Evolutionary conservation across 139 green algal species (phyloP), one percentile per base, ranked within the genome.

Genomic region (Tetradesmus lagerheimii): DNA sequence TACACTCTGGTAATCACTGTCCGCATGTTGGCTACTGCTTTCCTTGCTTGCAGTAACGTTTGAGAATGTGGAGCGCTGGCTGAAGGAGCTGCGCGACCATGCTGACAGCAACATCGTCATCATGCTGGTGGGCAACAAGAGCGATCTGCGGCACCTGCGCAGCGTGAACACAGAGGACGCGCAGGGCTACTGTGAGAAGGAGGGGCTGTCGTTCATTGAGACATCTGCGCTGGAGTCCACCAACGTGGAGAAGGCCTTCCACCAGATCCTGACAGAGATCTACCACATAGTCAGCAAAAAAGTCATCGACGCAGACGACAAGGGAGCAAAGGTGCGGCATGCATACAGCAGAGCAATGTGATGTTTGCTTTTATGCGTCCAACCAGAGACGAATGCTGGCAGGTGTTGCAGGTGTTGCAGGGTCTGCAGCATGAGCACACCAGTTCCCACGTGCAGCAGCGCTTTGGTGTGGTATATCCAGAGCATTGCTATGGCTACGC

Each of bases 91-190:
- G 66, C 93, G 98, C 9, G 98, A 99, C 91, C 98, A 99, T 93
- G 98, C 98, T 23, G 98, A 99, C 93, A 91, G 92, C 89, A 99
- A 99, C 94, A 99, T 99, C 5, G 98, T 99, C 25, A 99, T 99
- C 90, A 99, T 99, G 97, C 95, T 99, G 31, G 97, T 99, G 35
- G 98, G 98, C 62, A 99, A 99, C 95, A 99, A 99, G 95, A 97
- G 94, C 85, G 98, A 99, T 88, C 89, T 99, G 94, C 94, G 96
- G 86, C 98, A 99, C 92, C 88, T 99, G 88, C 93, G 98, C 38
- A 95, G 92, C 15, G 98, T 99, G 50, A 91, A 96, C 39, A 99
- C 97, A 27, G 97, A 99, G 85, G 97, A 99, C 45, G 97, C 98
- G 4, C 95, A 97, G 86, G 91, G 91, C 0, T 98, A 98, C 91